Evolutionary conservation across 2,329 filamentous ascomycete genomes (phyloP).

Genomic region (Penicillium sp.): DNA sequence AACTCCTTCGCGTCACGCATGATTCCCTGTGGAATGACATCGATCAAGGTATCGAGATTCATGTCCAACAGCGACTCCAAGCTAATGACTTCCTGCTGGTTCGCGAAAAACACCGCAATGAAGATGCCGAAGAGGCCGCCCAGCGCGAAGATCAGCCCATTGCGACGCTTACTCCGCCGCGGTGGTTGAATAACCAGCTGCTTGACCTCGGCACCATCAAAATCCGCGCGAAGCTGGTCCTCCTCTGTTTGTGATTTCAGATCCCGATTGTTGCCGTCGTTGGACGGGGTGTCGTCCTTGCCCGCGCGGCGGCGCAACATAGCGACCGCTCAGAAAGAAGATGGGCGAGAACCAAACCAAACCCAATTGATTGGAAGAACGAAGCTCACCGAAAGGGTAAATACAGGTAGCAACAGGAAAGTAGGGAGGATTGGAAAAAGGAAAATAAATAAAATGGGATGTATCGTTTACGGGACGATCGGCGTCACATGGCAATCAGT

Average conservation of each 20-base stretch:
- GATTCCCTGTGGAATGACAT: constrained; percentile 83
- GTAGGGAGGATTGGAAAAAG: constrained; percentile 1
- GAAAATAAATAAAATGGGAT: constrained; percentile 7
- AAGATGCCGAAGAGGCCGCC: constrained; percentile 89
- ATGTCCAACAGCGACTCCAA: constrained; percentile 69
- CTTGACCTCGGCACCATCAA: constrained; percentile 20
- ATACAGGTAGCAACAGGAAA: background rate
- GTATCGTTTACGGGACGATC: constrained; percentile 17
- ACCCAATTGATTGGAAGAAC: constrained; percentile 5
- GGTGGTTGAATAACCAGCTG: constrained; percentile 37
- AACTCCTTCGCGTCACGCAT: constrained; percentile 83
- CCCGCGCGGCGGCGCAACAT: constrained; percentile 45
- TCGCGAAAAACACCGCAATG: constrained; percentile 86
- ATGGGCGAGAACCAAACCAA: background rate
- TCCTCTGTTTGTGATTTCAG: constrained; percentile 16
- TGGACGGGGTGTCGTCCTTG: constrained; percentile 33
- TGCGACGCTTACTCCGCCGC: constrained; percentile 65
- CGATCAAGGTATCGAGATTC: constrained; percentile 81
- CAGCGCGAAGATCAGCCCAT: constrained; percentile 79
- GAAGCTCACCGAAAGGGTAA: background rate
- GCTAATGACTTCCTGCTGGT: constrained; percentile 84
- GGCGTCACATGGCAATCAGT: constrained; percentile 26
- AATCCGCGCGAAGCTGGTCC: constrained; percentile 19
- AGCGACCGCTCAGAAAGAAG: constrained; percentile 18
- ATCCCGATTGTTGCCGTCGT: constrained; percentile 13